Percentiles rank a stretch among this genome's conserved stretches.
These are phyloP conservation scores for Castanea mollissima DNA, from an alignment of 306 rosid genomes.

Conservation along the genomic window DNA sequence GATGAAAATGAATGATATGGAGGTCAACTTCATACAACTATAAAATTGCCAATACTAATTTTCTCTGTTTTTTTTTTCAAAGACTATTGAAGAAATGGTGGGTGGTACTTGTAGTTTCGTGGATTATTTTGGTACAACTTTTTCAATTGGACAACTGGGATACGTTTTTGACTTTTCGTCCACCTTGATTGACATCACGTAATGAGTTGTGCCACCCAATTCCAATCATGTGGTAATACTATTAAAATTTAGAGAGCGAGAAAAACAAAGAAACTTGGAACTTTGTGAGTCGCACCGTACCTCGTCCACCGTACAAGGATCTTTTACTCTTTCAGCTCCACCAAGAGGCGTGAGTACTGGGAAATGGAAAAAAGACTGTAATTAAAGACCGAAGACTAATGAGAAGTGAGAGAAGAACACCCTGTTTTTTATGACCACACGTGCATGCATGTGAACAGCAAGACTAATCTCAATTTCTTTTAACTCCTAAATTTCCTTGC, in stretches of 20 bases:
- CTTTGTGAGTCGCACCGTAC: slow-evolving; percentile 57
- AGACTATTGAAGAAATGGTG: background rate
- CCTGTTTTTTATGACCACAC: slow-evolving; percentile 21
- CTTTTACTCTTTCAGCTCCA: slow-evolving; percentile 37
- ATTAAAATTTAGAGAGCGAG: background rate
- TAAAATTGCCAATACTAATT: background rate
- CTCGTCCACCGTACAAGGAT: slow-evolving; percentile 55
- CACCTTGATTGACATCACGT: slow-evolving; percentile 27
- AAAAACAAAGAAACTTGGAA: slow-evolving; percentile 28
- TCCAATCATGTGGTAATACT: slow-evolving; percentile 42
- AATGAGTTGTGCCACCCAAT: background rate
- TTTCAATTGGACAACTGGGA: slow-evolving; percentile 35
- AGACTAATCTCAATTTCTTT: slow-evolving; percentile 9
- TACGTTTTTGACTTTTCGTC: slow-evolving; percentile 43
- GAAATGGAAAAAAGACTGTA: too few species aligned
- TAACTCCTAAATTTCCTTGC: background rate
- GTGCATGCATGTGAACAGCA: slow-evolving; percentile 48
- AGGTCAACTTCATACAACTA: slow-evolving; percentile 34
- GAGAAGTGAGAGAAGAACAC: background rate
- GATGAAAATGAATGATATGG: background rate
- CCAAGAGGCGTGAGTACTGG: background rate
- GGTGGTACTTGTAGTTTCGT: slow-evolving; percentile 2
- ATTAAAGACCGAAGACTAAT: too few species aligned
- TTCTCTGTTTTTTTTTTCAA: too few species aligned
- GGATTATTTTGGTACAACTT: slow-evolving; percentile 9